These are phyloP conservation scores for Chlorella sorokiniana DNA, from an alignment of 139 green algal species.

Conservation along the genomic window DNA sequence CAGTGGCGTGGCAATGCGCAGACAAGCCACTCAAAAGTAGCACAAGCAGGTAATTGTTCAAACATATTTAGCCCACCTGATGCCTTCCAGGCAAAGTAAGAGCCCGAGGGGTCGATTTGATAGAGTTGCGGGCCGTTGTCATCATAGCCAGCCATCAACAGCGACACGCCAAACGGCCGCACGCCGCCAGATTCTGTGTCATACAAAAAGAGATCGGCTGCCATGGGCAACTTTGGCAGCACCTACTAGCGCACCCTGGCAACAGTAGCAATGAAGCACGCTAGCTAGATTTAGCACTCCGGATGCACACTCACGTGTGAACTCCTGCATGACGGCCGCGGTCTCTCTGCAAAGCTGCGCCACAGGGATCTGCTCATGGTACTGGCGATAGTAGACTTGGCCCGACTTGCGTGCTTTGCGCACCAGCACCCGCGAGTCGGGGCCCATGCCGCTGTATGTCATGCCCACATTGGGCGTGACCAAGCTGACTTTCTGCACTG, in stretches of 20 bases:
- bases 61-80: slow-evolving; percentile 29
- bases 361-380: slow-evolving; percentile 97
- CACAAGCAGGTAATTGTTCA: neutral
- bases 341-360: slow-evolving; percentile 96
- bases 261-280: no score
- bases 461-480: slow-evolving; percentile 94
- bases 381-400: slow-evolving; percentile 88
- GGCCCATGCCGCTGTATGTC: slow-evolving; percentile 98
- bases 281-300: no score
- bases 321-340: slow-evolving; percentile 99
- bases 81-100: slow-evolving; percentile 99
- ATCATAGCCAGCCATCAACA: slow-evolving; percentile 96
- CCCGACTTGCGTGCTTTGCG: slow-evolving; percentile 89
- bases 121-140: slow-evolving; percentile 97
- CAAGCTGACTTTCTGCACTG: slow-evolving; percentile 92
- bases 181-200: slow-evolving; percentile 91
- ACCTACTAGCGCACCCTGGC: no score
- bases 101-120: slow-evolving; percentile 96
- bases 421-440: slow-evolving; percentile 96
- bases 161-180: slow-evolving; percentile 96
- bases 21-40: neutral
- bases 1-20: neutral
- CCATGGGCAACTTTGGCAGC: no score
- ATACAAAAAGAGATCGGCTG: neutral
- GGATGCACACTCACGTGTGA: slow-evolving; percentile 88